Evolutionary conservation across 768 basidiomycete genomes (phyloP), one percentile per base, ranked within the genome.

Genomic region (Suillus decipiens): DNA sequence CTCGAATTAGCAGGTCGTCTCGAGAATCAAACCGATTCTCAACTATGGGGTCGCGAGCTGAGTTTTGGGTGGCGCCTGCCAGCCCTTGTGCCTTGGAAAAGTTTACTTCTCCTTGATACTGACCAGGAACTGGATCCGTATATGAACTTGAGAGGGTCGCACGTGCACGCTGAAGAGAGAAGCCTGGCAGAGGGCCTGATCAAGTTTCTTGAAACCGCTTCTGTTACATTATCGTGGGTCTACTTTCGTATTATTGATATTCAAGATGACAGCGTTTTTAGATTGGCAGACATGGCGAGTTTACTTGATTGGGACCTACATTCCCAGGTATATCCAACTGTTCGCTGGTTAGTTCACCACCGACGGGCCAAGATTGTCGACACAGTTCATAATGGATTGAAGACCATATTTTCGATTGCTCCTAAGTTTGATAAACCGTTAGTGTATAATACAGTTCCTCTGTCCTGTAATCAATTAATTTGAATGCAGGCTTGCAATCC

Each of bases 341-440:
- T 96, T 10, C 86, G 93, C 19, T 95, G 95, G 85, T 81, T 99
- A 36, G 91, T 98, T 36, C 88, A 93, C 63, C 95, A 95, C 75
- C 84, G 93, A 60, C 85, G 93, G 70, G 96, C 94, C 6, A 93
- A 93, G 68, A 80, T 99, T 33, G 89, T 97, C 48, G 95, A 98
- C 65, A 84, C 88, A 19, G 86, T 99, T 37, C 92, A 95, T 69
- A 78, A 76, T 4, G 85, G 88, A 51, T 75, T 98, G 50, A 90
- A 92, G 74, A 95, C 92, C 0, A 84, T 93, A 0, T 97, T 95
- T 69, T 82, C 87, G 5, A 80, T 96, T 47, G 84, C 92, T 17
- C 81, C 86, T 3, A 85, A 81, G 68, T 85, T 92, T 65, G 78
- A 85, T 56, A 63, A 77, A 37, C 79, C 88, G 87, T 90, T 76